Evolutionary conservation across 371 early-diverging fungal genomes (phyloP).

Genomic region (Amoeboradix gromovi): DNA sequence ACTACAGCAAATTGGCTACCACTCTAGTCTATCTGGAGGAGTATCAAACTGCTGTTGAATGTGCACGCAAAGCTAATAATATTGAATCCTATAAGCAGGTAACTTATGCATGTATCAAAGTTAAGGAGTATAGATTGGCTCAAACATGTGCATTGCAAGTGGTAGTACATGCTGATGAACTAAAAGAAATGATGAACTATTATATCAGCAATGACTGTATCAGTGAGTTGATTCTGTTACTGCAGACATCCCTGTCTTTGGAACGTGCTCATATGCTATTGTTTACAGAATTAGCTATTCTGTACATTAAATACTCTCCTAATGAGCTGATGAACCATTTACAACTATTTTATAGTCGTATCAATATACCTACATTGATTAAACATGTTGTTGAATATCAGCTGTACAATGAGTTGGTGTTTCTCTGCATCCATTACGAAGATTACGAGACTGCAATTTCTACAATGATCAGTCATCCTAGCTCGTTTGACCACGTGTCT

Average conservation of each 20-base stretch:
- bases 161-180: constrained; percentile 83
- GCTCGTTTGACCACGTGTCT: too few relatives aligned
- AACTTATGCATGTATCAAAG: constrained; percentile 65
- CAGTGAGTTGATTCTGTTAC: constrained; percentile 52
- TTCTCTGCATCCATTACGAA: constrained; percentile 85
- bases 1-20: constrained; percentile 78
- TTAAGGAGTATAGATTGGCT: constrained; percentile 73
- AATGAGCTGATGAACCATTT: constrained; percentile 82
- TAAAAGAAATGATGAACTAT: constrained; percentile 45
- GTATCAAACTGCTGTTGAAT: constrained; percentile 81
- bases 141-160: constrained; percentile 86
- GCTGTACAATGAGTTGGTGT: constrained; percentile 81
- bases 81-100: constrained; percentile 82
- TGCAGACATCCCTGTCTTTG: constrained; percentile 68
- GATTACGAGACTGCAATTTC: constrained; percentile 83
- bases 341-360: constrained; percentile 69
- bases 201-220: constrained; percentile 66
- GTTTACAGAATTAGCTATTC: constrained; percentile 85
- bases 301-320: constrained; percentile 75
- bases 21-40: constrained; percentile 76
- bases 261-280: constrained; percentile 97
- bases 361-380: constrained; percentile 94
- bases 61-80: constrained; percentile 84
- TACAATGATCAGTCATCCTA: constrained; percentile 69
- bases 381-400: constrained; percentile 66